A percentile compares a stretch with the other conserved stretches of the same genome.
These are phyloP conservation scores for Goffeauzyma gilvescens DNA, from an alignment of 768 basidiomycete species.

Conservation along the genomic window DNA sequence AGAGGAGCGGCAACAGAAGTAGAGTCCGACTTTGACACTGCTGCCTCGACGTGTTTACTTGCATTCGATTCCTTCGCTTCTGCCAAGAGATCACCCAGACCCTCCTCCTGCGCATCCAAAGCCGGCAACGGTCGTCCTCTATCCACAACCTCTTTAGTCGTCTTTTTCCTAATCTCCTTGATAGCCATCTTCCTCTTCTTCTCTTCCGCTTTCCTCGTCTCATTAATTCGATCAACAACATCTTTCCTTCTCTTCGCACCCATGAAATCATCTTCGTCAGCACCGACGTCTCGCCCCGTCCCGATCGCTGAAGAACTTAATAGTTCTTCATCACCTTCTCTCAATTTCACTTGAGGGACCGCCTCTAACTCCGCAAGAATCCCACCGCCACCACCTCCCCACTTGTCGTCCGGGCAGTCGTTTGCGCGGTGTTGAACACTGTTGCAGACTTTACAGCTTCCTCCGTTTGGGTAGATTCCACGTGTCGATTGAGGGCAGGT, in stretches of 20 bases:
- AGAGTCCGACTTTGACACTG: too few relatives aligned
- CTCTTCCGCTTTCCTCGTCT: slow-evolving; percentile 38
- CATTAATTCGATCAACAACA: slow-evolving; percentile 39
- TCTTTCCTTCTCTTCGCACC: slow-evolving; percentile 46
- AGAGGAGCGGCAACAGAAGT: too few relatives aligned
- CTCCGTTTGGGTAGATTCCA: slow-evolving; percentile 79
- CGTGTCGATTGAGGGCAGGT: slow-evolving; percentile 63
- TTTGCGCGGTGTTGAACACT: slow-evolving; percentile 68
- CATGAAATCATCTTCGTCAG: slow-evolving; percentile 94
- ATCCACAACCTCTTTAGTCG: too few relatives aligned
- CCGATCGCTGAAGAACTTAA: slow-evolving; percentile 30
- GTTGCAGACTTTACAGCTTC: slow-evolving; percentile 72
- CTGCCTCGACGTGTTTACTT: too few relatives aligned
- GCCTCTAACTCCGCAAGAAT: neutral
- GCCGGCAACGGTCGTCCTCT: too few relatives aligned
- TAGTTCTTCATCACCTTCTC: slow-evolving; percentile 3
- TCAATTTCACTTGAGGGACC: slow-evolving; percentile 1
- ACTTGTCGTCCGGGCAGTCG: slow-evolving; percentile 42
- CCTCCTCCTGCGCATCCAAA: too few relatives aligned
- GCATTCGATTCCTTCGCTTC: too few relatives aligned
- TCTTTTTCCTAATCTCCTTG: slow-evolving; percentile 7
- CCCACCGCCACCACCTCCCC: slow-evolving; percentile 6
- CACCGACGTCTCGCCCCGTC: slow-evolving; percentile 42
- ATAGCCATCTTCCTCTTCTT: slow-evolving; percentile 10
- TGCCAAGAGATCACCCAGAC: too few relatives aligned